Percentiles rank a stretch among this genome's conserved stretches.
phyloP scores from a whole-genome alignment of 2,329 filamentous ascomycete genomes.

The Ophiostoma piceae region DNA sequence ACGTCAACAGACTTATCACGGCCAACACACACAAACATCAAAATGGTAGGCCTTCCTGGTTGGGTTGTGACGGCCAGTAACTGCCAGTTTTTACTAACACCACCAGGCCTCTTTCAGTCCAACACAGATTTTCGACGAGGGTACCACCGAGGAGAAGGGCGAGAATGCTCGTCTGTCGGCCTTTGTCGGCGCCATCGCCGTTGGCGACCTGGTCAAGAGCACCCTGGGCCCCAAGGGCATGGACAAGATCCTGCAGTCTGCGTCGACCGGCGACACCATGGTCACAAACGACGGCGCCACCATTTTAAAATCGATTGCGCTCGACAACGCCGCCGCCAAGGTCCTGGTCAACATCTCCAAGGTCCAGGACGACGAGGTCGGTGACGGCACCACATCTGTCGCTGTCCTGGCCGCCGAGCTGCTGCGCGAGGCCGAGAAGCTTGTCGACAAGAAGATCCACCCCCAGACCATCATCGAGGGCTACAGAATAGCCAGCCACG shows the following conservation, averaged over 20 bases:
- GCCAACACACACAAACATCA: neutral
- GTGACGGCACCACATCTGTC: constrained; percentile 97
- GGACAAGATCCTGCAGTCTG: constrained; percentile 97
- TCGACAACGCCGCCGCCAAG: constrained; percentile 97
- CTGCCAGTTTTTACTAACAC: neutral
- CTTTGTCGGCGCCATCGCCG: constrained; percentile 96
- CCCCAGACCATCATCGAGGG: constrained; percentile 99
- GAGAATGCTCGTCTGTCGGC: constrained; percentile 98
- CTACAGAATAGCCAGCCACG: constrained; percentile 91
- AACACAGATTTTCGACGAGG: constrained; percentile 96
- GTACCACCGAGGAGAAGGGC: constrained; percentile 95
- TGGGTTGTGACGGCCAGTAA: no score
- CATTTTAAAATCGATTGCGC: constrained; percentile 94
- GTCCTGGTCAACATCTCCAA: constrained; percentile 99
- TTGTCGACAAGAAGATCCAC: constrained; percentile 97
- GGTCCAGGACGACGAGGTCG: constrained; percentile 97
- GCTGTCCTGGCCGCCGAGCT: constrained; percentile 92
- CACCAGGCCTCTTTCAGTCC: constrained; percentile 65
- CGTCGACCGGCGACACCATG: constrained; percentile 95
- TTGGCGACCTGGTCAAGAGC: constrained; percentile 95
- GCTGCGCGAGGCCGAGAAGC: constrained; percentile 90
- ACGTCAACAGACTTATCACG: constrained; percentile 3
- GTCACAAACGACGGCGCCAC: constrained; percentile 98
- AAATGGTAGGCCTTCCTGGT: neutral
- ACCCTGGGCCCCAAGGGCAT: constrained; percentile 96